These are phyloP conservation scores for Arthrobotrys entomopaga DNA, from an alignment of 2,329 filamentous ascomycete species.

Conservation along the genomic window DNA sequence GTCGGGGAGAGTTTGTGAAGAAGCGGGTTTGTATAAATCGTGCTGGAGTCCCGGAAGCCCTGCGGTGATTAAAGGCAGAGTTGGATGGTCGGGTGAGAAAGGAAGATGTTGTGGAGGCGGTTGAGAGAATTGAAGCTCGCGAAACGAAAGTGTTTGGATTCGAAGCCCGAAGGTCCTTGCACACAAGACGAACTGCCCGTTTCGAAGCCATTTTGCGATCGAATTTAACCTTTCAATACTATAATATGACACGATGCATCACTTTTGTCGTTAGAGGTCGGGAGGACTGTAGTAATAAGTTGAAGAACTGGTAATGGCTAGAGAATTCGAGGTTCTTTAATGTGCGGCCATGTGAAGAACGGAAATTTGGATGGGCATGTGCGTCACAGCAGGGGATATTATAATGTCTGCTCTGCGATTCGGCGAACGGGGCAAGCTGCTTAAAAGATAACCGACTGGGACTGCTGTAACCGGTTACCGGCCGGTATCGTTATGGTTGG, in stretches of 20 bases:
- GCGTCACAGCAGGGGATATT: slow-evolving; percentile 33
- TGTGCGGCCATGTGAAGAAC: slow-evolving; percentile 44
- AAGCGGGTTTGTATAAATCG: slow-evolving; percentile 24
- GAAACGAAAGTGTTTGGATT: slow-evolving; percentile 21
- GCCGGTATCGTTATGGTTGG: slow-evolving; percentile 16
- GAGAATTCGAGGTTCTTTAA: neutral
- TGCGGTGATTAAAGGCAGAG: slow-evolving; percentile 10
- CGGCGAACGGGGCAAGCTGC: slow-evolving; percentile 17
- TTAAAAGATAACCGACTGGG: slow-evolving; percentile 25
- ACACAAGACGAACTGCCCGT: slow-evolving; percentile 45
- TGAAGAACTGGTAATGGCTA: neutral
- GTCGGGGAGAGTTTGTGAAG: slow-evolving; percentile 35
- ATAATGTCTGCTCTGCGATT: slow-evolving; percentile 44
- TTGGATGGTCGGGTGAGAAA: slow-evolving; percentile 22
- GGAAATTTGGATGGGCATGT: slow-evolving; percentile 30
- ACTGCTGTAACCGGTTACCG: slow-evolving; percentile 7
- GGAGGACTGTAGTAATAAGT: slow-evolving; percentile 1
- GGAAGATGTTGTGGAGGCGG: slow-evolving; percentile 31
- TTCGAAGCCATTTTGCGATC: slow-evolving; percentile 43
- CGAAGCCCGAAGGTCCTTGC: slow-evolving; percentile 43
- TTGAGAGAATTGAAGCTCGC: slow-evolving; percentile 33
- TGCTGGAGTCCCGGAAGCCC: neutral
- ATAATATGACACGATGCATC: neutral
- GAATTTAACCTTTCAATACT: slow-evolving; percentile 13
- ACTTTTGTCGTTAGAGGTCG: neutral